Conservation (phyloP, 345 rosid species). For the Aegle marmelos region DNA sequence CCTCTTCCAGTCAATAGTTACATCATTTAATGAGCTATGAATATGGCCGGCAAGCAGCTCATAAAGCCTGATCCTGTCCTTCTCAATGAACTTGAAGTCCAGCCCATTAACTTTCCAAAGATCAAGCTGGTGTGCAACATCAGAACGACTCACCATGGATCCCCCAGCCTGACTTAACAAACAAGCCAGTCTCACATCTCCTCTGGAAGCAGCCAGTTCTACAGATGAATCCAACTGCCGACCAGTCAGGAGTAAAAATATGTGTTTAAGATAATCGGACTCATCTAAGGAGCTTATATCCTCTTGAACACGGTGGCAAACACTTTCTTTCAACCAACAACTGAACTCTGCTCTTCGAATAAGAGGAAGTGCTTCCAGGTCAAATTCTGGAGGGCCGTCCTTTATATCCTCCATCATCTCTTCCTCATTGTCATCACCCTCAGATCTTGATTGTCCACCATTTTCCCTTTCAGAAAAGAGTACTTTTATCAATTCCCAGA, state of each 20-base stretch:
- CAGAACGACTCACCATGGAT: slow-evolving; percentile 65
- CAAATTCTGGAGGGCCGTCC: slow-evolving; percentile 65
- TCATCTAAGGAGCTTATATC: slow-evolving; percentile 74
- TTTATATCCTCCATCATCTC: slow-evolving; percentile 83
- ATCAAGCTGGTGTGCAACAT: slow-evolving; percentile 69
- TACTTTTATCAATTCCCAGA: slow-evolving; percentile 94
- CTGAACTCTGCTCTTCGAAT: slow-evolving; percentile 95
- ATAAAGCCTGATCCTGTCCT: slow-evolving; percentile 68
- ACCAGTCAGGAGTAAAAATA: slow-evolving; percentile 84
- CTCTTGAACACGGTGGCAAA: slow-evolving; percentile 86
- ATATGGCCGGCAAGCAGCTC: slow-evolving; percentile 94
- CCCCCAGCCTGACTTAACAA: slow-evolving; percentile 97
- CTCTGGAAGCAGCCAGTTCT: slow-evolving; percentile 81
- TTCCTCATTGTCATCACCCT: slow-evolving; percentile 77
- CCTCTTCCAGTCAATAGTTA: slow-evolving; percentile 91
- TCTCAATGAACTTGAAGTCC: slow-evolving; percentile 87
- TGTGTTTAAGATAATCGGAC: slow-evolving; percentile 71
- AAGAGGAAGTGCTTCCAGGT: slow-evolving; percentile 73
- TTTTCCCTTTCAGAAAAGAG: slow-evolving; percentile 78
- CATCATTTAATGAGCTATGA: slow-evolving; percentile 54
- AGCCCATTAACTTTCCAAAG: slow-evolving; percentile 85
- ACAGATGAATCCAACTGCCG: slow-evolving; percentile 83
- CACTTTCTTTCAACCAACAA: slow-evolving; percentile 89
- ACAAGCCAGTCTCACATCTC: slow-evolving; percentile 96
- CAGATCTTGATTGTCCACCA: slow-evolving; percentile 47